A percentile compares a stretch with the other conserved stretches of the same genome.
Evolutionary conservation across 1,139 yeast species (phyloP).

Genomic region (Saccharomyces hybrid): DNA sequence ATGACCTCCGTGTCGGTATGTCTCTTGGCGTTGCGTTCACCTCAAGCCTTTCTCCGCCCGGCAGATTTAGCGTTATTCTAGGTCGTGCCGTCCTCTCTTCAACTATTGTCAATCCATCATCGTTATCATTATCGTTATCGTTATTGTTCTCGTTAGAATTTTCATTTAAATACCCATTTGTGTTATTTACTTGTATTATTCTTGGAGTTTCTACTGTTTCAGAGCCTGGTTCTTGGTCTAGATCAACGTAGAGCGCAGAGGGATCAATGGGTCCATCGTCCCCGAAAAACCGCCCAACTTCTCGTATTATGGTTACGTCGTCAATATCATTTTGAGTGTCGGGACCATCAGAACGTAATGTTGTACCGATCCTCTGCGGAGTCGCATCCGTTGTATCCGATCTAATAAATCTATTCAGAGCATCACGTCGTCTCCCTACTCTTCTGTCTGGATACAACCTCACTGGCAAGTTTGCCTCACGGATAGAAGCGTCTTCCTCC

Average conservation of each 20-base stretch:
- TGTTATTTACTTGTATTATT: background rate
- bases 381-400: constrained; percentile 6
- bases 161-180: background rate
- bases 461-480: constrained; percentile 11
- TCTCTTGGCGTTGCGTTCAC: constrained; percentile 21
- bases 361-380: background rate
- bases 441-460: constrained; percentile 16
- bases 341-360: background rate
- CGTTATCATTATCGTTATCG: constrained; percentile 12
- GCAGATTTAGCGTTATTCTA: constrained; percentile 21
- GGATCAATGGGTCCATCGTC: constrained; percentile 16
- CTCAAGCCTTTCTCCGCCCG: constrained; percentile 25
- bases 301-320: constrained; percentile 21
- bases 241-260: constrained; percentile 21
- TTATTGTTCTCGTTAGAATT: constrained; percentile 3
- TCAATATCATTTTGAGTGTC: constrained; percentile 13
- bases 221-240: constrained; percentile 16
- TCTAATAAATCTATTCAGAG: constrained; percentile 17
- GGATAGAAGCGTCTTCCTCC: constrained; percentile 19
- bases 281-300: constrained; percentile 10
- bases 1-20: constrained; percentile 25
- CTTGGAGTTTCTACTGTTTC: background rate
- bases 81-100: constrained; percentile 24
- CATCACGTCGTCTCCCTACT: constrained; percentile 16
- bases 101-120: constrained; percentile 25